Evolutionary conservation across 1,284 basidiomycete genomes (phyloP), one percentile per base, ranked within the genome.

Genomic region (Microbotryomycetes sp.): DNA sequence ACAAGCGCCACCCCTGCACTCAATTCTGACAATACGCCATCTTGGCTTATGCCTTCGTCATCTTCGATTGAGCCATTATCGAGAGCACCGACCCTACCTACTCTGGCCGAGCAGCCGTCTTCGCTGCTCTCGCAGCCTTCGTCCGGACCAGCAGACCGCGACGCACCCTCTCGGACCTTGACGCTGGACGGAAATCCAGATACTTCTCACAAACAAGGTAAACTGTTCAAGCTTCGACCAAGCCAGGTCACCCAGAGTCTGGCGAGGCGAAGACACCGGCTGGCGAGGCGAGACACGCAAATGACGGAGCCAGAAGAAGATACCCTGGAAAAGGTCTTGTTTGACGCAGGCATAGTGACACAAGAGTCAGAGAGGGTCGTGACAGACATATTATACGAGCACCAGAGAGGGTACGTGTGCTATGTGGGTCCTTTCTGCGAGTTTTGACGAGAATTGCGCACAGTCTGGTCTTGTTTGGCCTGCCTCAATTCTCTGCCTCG

Each of bases 391-490:
- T 26, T 68, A 13, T 65, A 48, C 28, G 67, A 68, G 56, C 57
- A 66, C 21, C 67, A 68, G 47, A 52, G 67, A 45, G 67, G 67
- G 64, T 68, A 27, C n/a, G 54, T 53, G 2, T 18, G 35, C n/a
- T 28, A 11, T 50, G 7, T 21, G 6, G 13, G 5, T 48, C 26
- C 5, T 18, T 16, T 15, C 31, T 18, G 3, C 28, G 23, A n/a
- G 18, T 5, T n/a, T 5, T 13, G 28, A 4, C 9, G 1, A 3
- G 21, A n/a, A 3, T 26, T 2, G 7, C 2, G 2, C 13, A n/a
- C 57, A 62, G 64, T 2, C 49, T 68, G 18, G 46, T 68, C 49
- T 59, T 64, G 16, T 68, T 63, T 13, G 67, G 67, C 24, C n/a
- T 64, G 7, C 67, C 67, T 1, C 59, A 60, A 27, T 68, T 68